phyloP scores from a whole-genome alignment of 1,284 basidiomycete species.

The Apiotrichum akiyoshidainum region DNA sequence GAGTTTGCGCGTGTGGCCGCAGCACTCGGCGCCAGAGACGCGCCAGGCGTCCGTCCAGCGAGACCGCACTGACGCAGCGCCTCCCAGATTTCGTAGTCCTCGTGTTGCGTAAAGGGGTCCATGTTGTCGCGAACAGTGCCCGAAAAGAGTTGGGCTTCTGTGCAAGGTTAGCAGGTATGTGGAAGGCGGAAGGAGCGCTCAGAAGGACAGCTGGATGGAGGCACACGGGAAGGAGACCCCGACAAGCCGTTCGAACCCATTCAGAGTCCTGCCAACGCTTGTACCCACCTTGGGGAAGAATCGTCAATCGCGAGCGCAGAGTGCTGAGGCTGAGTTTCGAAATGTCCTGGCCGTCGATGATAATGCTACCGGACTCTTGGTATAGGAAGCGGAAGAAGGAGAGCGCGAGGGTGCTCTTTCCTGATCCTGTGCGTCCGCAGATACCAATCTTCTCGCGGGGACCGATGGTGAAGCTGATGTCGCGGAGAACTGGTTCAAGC shows the following conservation, averaged over 20 bases:
- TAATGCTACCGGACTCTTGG: constrained; percentile 48
- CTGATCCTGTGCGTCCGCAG: constrained; percentile 55
- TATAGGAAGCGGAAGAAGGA: constrained; percentile 56
- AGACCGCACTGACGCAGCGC: constrained; percentile 55
- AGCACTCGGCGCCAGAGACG: constrained; percentile 28
- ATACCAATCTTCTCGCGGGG: constrained; percentile 56
- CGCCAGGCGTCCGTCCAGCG: constrained; percentile 40
- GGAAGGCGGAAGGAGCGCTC: too few relatives aligned
- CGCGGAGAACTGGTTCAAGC: constrained; percentile 54
- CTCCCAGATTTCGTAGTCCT: constrained; percentile 56
- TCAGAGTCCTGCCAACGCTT: not conserved
- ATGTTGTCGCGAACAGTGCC: constrained; percentile 53
- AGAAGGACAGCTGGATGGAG: too few relatives aligned
- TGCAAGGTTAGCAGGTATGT: not conserved
- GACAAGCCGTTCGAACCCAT: not conserved
- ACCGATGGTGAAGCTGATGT: constrained; percentile 53
- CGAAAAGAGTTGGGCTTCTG: constrained; percentile 52
- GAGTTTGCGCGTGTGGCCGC: constrained; percentile 20
- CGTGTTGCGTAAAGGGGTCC: constrained; percentile 54
- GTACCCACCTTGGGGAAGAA: constrained; percentile 53
- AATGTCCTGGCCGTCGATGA: constrained; percentile 55
- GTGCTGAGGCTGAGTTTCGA: constrained; percentile 52
- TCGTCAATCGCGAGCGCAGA: constrained; percentile 54
- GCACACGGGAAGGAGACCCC: too few relatives aligned
- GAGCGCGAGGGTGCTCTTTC: constrained; percentile 50